Evolutionary conservation across 2,329 filamentous ascomycete genomes (phyloP), one percentile per base, ranked within the genome.

Genomic region (Colletotrichum sojae): DNA sequence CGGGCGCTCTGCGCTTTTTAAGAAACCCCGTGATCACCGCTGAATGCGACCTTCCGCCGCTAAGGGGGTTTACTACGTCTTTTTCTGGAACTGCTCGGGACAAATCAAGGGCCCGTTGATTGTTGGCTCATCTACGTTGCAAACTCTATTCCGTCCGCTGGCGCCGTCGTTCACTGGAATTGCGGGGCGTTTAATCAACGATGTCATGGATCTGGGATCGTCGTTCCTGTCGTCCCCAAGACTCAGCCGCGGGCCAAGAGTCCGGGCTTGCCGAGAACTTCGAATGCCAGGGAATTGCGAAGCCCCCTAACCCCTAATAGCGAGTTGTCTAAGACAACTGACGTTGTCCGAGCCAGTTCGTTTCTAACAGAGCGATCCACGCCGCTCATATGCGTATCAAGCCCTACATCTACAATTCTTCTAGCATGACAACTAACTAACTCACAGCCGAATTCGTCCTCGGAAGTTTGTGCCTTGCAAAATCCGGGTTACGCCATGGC

Each of bases 191-290:
- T 8, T 43, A 60, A 59, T 67, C 61, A 56, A 46, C 25, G 15
- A 59, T 65, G 54, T 51, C 54, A 69, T 65, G 66, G 54, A 54
- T 65, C 54, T 20, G 12, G 59, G 65, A 40, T 67, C 53, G 52
- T 63, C 53, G 25, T 9, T 40, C 15, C 36, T 43, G 36, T 45
- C 54, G 40, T 22, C 16, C 27, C 10, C 13, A 27, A 59, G 4
- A 51, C 49, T 27, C 39, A 49, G 43, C 48, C 49, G 43, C 13
- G 27, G 57, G 54, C 51, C 61, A 59, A 55, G 61, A 53, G 22
- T 27, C 60, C 60, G 65, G 48, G 49, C 22, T 20, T 59, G 54
- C 65, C 65, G 53, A 64, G 48, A 10, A 48, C 18, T 1, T 5
- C 16, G 5, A 53, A 4, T 39, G n/a, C 52, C 22, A 65, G 10